These are phyloP conservation scores for Paramecium primaurelia DNA, from an alignment of 73 alveolate genomes.

Conservation along the genomic window DNA sequence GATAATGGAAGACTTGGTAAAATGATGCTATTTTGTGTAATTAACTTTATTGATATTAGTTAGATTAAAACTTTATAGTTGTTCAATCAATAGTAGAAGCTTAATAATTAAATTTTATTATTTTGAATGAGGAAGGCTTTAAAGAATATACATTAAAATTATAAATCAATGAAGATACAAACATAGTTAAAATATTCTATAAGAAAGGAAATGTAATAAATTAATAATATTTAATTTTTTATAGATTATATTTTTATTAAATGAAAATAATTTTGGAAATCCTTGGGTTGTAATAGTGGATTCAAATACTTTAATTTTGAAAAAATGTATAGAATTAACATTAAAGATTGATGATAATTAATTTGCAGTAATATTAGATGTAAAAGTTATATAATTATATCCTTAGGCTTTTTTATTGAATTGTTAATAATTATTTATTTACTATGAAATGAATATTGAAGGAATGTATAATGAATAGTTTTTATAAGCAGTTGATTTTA, in stretches of 20 bases:
- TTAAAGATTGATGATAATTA: not conserved
- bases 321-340: not conserved
- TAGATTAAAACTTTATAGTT: not conserved
- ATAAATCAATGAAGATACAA: not conserved
- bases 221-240: not conserved
- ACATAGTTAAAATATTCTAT: not conserved
- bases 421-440: not conserved
- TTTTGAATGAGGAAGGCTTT: not conserved
- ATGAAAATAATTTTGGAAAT: not conserved
- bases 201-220: not conserved
- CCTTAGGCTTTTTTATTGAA: not conserved
- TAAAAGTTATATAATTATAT: not conserved
- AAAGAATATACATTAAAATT: not conserved
- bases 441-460: not conserved
- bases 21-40: not conserved
- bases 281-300: not conserved
- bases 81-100: not conserved
- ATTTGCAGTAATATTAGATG: conserved; percentile 15
- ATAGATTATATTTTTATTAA: not conserved
- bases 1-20: not conserved
- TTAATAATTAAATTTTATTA: not conserved
- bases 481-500: not conserved
- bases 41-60: not conserved
- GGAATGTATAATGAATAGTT: not conserved
- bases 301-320: not conserved